phyloP scores from a whole-genome alignment of 2,329 filamentous ascomycete species.

The Talaromyces funiculosus region DNA sequence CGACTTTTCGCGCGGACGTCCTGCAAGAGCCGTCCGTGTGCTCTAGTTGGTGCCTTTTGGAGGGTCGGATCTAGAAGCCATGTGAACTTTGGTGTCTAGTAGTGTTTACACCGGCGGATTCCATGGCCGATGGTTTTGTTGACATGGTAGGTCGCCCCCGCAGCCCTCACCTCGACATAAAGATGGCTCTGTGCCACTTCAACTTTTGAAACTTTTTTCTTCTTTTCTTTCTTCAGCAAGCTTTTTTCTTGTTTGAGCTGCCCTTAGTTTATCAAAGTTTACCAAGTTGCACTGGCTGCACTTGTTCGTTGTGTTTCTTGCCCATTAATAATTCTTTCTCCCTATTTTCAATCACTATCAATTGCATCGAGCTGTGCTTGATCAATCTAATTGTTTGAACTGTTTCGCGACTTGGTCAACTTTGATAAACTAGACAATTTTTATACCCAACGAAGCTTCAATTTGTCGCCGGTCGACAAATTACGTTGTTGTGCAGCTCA shows the following conservation, averaged over 20 bases:
- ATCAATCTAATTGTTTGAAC: conserved; percentile 7
- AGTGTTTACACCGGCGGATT: background rate
- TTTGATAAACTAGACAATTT: conserved; percentile 12
- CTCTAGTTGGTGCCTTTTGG: background rate
- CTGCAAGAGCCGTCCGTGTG: conserved; percentile 1
- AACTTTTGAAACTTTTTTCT: conserved; percentile 29
- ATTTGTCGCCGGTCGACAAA: conserved; percentile 18
- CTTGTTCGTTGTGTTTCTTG: conserved; percentile 42
- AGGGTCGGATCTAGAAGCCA: conserved; percentile 7
- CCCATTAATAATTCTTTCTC: conserved; percentile 22
- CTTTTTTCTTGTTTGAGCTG: conserved; percentile 43
- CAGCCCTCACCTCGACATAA: conserved; percentile 11
- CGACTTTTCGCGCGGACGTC: conserved; percentile 11
- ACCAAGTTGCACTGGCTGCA: conserved; percentile 37
- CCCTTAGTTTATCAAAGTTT: conserved; percentile 37
- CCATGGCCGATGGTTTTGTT: background rate
- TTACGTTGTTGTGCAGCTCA: conserved; percentile 15
- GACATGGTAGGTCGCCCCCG: conserved; percentile 12
- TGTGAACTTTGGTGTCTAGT: background rate
- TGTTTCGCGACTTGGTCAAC: conserved; percentile 8
- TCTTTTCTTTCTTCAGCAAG: conserved; percentile 61
- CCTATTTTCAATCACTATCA: conserved; percentile 5
- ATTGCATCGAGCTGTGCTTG: conserved; percentile 19
- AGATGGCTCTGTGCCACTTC: conserved; percentile 20
- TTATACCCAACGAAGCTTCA: conserved; percentile 6